phyloP scores from a whole-genome alignment of 179 eudicot species.

The Beta corolliflora region DNA sequence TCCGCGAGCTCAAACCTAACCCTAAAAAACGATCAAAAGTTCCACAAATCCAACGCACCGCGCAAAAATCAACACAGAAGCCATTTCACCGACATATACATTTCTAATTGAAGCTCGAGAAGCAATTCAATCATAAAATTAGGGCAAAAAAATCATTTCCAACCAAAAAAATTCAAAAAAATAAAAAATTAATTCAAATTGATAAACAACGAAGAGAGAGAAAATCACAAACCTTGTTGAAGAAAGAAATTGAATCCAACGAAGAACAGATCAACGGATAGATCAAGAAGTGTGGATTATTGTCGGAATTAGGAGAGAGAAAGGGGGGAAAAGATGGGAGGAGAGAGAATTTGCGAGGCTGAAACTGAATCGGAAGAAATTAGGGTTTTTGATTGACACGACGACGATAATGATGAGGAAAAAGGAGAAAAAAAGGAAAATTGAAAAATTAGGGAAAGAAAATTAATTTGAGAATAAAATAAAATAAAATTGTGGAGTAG shows the following conservation, averaged over 20 bases:
- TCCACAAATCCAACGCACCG: not conserved
- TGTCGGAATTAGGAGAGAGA: not conserved
- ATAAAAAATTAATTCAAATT: not conserved
- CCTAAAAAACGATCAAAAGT: not conserved
- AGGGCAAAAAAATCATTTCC: not conserved
- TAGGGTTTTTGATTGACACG: slow-evolving; percentile 48
- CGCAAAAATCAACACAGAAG: not conserved
- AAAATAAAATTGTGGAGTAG: too few species aligned
- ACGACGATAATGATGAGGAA: slow-evolving; percentile 32
- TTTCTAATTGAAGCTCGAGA: not conserved
- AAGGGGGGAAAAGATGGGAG: slow-evolving; percentile 14
- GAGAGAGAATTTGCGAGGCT: slow-evolving; percentile 29
- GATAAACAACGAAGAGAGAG: slow-evolving; percentile 14
- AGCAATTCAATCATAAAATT: slow-evolving; percentile 2
- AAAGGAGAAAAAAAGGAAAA: slow-evolving; percentile 1
- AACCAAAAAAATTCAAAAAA: not conserved
- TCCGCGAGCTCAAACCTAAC: slow-evolving; percentile 16
- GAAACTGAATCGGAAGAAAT: slow-evolving; percentile 30
- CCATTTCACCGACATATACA: not conserved
- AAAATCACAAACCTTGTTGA: slow-evolving; percentile 9
- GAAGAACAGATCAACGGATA: slow-evolving; percentile 13
- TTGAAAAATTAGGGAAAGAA: slow-evolving; percentile 5
- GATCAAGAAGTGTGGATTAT: not conserved
- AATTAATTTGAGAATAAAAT: not conserved
- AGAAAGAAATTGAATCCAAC: slow-evolving; percentile 6